Percentiles rank a stretch among this genome's conserved stretches.
Conservation (phyloP, 2,329 filamentous ascomycete species). For the Neopestalotiopsis sp. region DNA sequence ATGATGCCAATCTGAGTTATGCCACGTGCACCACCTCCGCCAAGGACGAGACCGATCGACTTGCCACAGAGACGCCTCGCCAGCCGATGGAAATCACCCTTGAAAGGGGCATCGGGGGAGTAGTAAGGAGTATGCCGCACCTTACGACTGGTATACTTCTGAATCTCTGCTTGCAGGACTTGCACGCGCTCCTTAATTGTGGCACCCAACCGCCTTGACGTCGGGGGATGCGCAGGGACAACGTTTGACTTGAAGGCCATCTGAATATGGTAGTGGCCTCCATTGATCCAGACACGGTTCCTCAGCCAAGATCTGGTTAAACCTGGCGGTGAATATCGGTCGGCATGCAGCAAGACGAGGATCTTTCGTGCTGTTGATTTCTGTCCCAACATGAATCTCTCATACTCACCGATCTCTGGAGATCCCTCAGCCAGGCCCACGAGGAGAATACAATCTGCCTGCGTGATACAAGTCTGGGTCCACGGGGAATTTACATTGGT, state of each 20-base stretch:
- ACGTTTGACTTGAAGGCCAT: constrained; percentile 84
- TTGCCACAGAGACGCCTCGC: constrained; percentile 91
- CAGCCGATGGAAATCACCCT: constrained; percentile 94
- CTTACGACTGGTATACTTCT: constrained; percentile 95
- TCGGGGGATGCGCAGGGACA: constrained; percentile 76
- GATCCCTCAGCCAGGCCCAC: constrained; percentile 91
- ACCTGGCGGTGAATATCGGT: constrained; percentile 85
- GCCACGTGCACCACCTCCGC: constrained; percentile 89
- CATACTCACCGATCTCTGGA: constrained; percentile 91
- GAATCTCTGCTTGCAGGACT: constrained; percentile 93
- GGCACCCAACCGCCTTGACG: constrained; percentile 76
- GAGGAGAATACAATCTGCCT: constrained; percentile 94
- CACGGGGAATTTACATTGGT: constrained; percentile 97
- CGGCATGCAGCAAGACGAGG: constrained; percentile 85
- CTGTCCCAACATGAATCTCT: constrained; percentile 93
- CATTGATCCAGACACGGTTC: constrained; percentile 97
- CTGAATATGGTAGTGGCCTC: constrained; percentile 95
- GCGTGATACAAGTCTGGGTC: constrained; percentile 97
- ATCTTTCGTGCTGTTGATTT: constrained; percentile 97
- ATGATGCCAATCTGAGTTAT: constrained; percentile 95
- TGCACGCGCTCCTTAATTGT: constrained; percentile 92
- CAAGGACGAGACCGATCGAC: constrained; percentile 91
- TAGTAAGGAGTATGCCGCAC: constrained; percentile 90
- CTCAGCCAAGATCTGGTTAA: constrained; percentile 88
- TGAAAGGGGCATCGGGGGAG: constrained; percentile 89